Evolutionary conservation across 2,329 filamentous ascomycete genomes (phyloP).

Genomic region (Mollisia scopiformis): DNA sequence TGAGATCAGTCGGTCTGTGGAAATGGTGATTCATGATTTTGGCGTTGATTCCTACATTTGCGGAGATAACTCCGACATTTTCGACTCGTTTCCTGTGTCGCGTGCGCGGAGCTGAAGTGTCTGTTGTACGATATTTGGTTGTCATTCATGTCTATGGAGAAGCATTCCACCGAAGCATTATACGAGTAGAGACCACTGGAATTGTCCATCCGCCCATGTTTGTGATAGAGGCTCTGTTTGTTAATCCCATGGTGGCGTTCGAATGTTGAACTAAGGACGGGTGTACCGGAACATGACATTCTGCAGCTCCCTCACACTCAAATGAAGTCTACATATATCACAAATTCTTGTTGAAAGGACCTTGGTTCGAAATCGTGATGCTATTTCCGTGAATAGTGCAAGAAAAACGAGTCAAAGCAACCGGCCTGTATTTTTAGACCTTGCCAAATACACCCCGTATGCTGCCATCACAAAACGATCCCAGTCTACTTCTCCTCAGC

Average conservation of each 20-base stretch:
- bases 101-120: neutral
- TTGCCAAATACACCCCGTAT: conserved; percentile 39
- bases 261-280: neutral
- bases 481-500: conserved; percentile 39
- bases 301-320: too few relatives aligned
- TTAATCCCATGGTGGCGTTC: too few relatives aligned
- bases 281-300: neutral
- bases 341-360: neutral
- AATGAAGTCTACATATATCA: neutral
- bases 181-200: too few relatives aligned
- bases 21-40: neutral
- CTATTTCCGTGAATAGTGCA: conserved; percentile 40
- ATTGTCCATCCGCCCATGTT: too few relatives aligned
- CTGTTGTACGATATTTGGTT: too few relatives aligned
- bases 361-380: conserved; percentile 35
- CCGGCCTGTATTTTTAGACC: conserved; percentile 36
- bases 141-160: too few relatives aligned
- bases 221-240: too few relatives aligned
- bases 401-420: conserved; percentile 40
- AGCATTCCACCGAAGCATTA: too few relatives aligned
- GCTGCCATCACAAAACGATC: conserved; percentile 34
- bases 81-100: neutral
- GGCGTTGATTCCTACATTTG: neutral
- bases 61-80: neutral
- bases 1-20: neutral